phyloP scores from a whole-genome alignment of 2,329 filamentous ascomycete species.

The Aspergillus neoniger region DNA sequence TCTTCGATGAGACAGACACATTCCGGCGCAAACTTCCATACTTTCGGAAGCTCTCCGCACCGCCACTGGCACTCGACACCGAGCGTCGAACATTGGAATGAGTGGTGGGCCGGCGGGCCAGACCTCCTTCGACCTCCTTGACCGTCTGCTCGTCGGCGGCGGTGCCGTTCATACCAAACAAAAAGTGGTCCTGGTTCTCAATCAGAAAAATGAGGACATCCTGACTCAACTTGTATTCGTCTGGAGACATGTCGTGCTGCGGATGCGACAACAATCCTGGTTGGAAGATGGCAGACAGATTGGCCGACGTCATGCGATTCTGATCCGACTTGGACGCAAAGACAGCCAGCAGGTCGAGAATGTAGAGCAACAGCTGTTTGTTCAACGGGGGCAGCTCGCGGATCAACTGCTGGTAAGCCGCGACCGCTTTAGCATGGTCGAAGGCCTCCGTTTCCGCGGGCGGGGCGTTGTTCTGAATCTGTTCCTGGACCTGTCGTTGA shows the following conservation, averaged over 20 bases:
- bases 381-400: conserved; percentile 91
- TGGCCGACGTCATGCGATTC: conserved; percentile 95
- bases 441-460: conserved; percentile 72
- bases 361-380: conserved; percentile 89
- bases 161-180: conserved; percentile 98
- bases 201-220: conserved; percentile 97
- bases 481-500: conserved; percentile 69
- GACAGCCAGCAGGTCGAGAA: conserved; percentile 90
- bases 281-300: conserved; percentile 95
- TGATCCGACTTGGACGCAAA: conserved; percentile 96
- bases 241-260: conserved; percentile 88
- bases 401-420: conserved; percentile 83
- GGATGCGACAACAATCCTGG: conserved; percentile 95
- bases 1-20: conserved; percentile 86
- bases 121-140: conserved; percentile 69
- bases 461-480: conserved; percentile 70
- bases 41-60: conserved; percentile 80
- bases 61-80: conserved; percentile 83
- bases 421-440: conserved; percentile 73
- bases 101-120: conserved; percentile 50
- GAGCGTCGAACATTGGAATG: conserved; percentile 67
- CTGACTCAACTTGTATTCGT: conserved; percentile 92
- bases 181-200: conserved; percentile 96
- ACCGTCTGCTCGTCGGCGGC: conserved; percentile 83
- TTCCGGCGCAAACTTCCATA: conserved; percentile 78